Percentiles rank a stretch among this genome's conserved stretches.
These are phyloP conservation scores for Pterocarpus macrocarpus DNA, from an alignment of 306 rosid genomes.

Conservation along the genomic window DNA sequence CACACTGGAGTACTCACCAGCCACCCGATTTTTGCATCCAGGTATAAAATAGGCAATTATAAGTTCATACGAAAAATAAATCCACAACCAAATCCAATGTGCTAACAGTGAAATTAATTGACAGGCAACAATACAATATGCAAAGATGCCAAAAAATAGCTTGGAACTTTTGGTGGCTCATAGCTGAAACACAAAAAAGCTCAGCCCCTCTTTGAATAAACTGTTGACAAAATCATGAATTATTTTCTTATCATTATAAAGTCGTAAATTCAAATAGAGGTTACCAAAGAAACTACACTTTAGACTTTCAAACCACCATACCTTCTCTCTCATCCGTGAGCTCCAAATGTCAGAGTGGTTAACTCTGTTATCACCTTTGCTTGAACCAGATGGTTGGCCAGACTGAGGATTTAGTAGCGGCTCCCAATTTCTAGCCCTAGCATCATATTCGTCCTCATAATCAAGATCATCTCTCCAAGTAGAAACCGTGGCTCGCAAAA, in stretches of 20 bases:
- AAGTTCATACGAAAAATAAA: conserved; percentile 17
- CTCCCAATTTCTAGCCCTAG: conserved; percentile 70
- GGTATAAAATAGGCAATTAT: neutral
- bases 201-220: conserved; percentile 16
- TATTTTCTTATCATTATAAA: conserved; percentile 24
- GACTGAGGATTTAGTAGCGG: conserved; percentile 71
- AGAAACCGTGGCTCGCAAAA: conserved; percentile 80
- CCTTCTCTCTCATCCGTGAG: conserved; percentile 88
- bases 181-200: conserved; percentile 38
- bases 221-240: neutral
- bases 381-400: conserved; percentile 66
- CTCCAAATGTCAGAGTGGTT: conserved; percentile 82
- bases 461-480: conserved; percentile 59
- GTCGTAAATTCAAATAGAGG: neutral
- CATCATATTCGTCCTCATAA: conserved; percentile 61
- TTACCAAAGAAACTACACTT: conserved; percentile 26
- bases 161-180: conserved; percentile 7
- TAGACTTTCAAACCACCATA: conserved; percentile 48
- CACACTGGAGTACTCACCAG: neutral
- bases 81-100: conserved; percentile 6
- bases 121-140: conserved; percentile 11
- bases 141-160: conserved; percentile 7
- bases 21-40: conserved; percentile 23
- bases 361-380: conserved; percentile 63
- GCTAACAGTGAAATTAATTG: conserved; percentile 7